These are phyloP conservation scores for Russula sp. DNA, from an alignment of 768 basidiomycete genomes.

Conservation along the genomic window DNA sequence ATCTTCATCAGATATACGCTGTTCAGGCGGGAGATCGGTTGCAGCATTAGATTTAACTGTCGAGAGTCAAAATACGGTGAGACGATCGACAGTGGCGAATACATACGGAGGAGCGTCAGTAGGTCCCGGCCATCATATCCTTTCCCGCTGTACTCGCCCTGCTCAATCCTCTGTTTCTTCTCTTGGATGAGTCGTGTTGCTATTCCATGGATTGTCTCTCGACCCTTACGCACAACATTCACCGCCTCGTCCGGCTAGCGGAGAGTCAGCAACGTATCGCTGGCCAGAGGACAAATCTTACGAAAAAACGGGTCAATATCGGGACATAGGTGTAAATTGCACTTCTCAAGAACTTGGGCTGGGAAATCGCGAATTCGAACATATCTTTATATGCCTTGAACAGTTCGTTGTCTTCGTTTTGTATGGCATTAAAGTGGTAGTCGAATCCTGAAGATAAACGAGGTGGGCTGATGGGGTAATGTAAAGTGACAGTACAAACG, in stretches of 20 bases:
- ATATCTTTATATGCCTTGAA: constrained; percentile 81
- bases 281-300: constrained; percentile 38
- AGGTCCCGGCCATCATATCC: constrained; percentile 67
- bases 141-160: constrained; percentile 52
- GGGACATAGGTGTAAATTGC: constrained; percentile 60
- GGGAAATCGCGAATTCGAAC: constrained; percentile 70
- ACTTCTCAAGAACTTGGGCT: constrained; percentile 45
- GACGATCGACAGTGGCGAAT: neutral
- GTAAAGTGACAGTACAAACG: constrained; percentile 23
- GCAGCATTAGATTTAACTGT: constrained; percentile 83
- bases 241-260: constrained; percentile 53
- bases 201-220: constrained; percentile 60
- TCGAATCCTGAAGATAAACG: constrained; percentile 59
- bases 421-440: constrained; percentile 82
- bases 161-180: constrained; percentile 70
- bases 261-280: neutral
- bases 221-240: constrained; percentile 53
- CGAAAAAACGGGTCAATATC: constrained; percentile 50
- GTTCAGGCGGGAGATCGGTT: constrained; percentile 61
- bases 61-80: neutral
- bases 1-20: constrained; percentile 83
- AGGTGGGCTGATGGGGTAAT: neutral
- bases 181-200: constrained; percentile 76
- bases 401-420: constrained; percentile 73
- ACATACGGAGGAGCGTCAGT: constrained; percentile 71